Conservation (phyloP, 164 flowering plant species). For the Hamamelis virginiana region DNA sequence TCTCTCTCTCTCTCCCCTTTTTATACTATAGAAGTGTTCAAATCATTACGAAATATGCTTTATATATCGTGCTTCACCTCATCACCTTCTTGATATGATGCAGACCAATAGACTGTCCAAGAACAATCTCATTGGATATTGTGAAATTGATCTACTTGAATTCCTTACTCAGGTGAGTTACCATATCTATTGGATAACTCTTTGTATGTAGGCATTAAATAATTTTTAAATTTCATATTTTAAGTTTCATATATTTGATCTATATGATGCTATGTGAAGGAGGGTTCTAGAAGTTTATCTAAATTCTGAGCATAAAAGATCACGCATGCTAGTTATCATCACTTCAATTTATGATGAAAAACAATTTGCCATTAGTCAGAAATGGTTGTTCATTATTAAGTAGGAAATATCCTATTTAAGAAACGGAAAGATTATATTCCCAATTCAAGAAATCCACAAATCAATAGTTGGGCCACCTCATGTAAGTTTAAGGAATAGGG, state of each 20-base stretch:
- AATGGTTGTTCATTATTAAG: no score
- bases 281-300: neutral
- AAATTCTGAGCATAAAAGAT: neutral
- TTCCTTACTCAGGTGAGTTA: slow-evolving; percentile 56
- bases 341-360: no score
- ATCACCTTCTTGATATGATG: slow-evolving; percentile 23
- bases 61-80: slow-evolving; percentile 1
- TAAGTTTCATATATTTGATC: neutral
- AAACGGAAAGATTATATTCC: no score
- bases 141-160: slow-evolving; percentile 81
- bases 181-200: neutral
- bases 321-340: no score
- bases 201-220: neutral
- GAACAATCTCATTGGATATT: slow-evolving; percentile 80
- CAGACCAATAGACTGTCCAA: slow-evolving; percentile 85
- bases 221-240: neutral
- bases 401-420: no score
- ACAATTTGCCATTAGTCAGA: no score
- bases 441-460: no score
- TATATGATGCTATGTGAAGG: neutral
- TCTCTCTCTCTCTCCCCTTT: neutral
- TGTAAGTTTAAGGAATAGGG: no score
- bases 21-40: neutral
- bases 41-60: neutral
- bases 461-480: no score